These are phyloP conservation scores for Aspergillus leporis DNA, from an alignment of 495 filamentous ascomycete genomes.

Conservation along the genomic window DNA sequence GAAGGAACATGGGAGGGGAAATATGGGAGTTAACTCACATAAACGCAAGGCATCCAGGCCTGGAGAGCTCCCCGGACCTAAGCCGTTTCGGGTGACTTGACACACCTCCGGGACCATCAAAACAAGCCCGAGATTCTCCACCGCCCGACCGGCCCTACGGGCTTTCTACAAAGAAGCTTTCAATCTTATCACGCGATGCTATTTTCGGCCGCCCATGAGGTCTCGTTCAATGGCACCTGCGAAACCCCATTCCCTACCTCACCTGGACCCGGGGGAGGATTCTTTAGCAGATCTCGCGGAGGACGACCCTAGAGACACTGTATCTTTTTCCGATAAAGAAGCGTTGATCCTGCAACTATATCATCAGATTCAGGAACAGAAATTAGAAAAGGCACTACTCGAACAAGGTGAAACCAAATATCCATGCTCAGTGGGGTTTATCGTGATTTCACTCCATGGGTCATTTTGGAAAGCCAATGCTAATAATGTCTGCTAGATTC, in stretches of 20 bases:
- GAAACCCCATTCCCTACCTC: slow-evolving; percentile 33
- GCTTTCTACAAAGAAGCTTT: slow-evolving; percentile 11
- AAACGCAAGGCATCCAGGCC: slow-evolving; percentile 17
- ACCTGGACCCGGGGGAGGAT: slow-evolving; percentile 39
- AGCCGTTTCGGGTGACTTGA: slow-evolving; percentile 19
- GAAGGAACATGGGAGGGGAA: slow-evolving; percentile 32
- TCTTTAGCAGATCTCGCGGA: slow-evolving; percentile 42
- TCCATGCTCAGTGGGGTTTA: not conserved
- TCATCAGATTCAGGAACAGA: slow-evolving; percentile 66
- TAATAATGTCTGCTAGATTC: slow-evolving; percentile 26
- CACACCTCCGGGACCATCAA: slow-evolving; percentile 16
- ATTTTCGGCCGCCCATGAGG: slow-evolving; percentile 31
- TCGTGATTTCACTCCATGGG: not conserved
- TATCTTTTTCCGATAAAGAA: slow-evolving; percentile 63
- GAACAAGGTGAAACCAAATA: slow-evolving; percentile 46
- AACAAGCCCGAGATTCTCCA: slow-evolving; percentile 16
- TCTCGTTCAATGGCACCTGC: slow-evolving; percentile 41
- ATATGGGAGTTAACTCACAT: slow-evolving; percentile 10
- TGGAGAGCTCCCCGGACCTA: slow-evolving; percentile 23
- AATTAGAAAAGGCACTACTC: slow-evolving; percentile 67
- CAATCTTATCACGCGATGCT: slow-evolving; percentile 40
- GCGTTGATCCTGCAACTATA: slow-evolving; percentile 63
- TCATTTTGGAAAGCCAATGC: slow-evolving; percentile 7
- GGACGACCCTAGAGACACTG: slow-evolving; percentile 45
- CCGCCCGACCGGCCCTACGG: slow-evolving; percentile 17